These are phyloP conservation scores for Exophiala oligosperma DNA, from an alignment of 2,329 filamentous ascomycete species.

Conservation along the genomic window DNA sequence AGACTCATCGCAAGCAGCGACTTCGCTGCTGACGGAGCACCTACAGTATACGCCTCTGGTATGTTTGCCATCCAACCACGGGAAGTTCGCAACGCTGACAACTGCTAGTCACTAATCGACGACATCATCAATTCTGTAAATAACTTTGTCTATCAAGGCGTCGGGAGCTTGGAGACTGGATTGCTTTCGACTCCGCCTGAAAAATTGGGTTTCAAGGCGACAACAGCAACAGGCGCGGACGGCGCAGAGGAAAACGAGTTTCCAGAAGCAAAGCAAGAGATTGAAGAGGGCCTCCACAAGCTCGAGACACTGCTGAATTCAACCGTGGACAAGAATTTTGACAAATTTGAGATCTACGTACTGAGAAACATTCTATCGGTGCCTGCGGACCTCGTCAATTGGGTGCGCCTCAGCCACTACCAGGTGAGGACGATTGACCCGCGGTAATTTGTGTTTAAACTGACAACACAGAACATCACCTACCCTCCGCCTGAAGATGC, in stretches of 20 bases:
- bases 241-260: conserved; percentile 44
- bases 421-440: conserved; percentile 52
- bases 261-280: conserved; percentile 64
- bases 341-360: conserved; percentile 85
- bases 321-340: conserved; percentile 80
- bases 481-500: conserved; percentile 36
- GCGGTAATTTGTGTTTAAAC: not conserved
- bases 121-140: conserved; percentile 98
- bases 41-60: conserved; percentile 92
- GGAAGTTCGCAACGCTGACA: conserved; percentile 8
- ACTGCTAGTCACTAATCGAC: conserved; percentile 78
- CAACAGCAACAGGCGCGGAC: conserved; percentile 46
- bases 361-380: conserved; percentile 81
- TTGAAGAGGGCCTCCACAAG: conserved; percentile 85
- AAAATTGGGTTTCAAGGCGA: conserved; percentile 73
- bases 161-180: conserved; percentile 82
- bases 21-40: conserved; percentile 83
- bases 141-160: conserved; percentile 84
- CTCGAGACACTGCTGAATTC: conserved; percentile 79
- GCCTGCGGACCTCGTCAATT: conserved; percentile 69
- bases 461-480: conserved; percentile 27
- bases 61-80: conserved; percentile 38
- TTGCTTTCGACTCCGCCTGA: conserved; percentile 72
- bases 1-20: conserved; percentile 37
- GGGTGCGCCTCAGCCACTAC: conserved; percentile 84